These are phyloP conservation scores for Chenopodium formosanum DNA, from an alignment of 148 eudicot species.

Conservation along the genomic window DNA sequence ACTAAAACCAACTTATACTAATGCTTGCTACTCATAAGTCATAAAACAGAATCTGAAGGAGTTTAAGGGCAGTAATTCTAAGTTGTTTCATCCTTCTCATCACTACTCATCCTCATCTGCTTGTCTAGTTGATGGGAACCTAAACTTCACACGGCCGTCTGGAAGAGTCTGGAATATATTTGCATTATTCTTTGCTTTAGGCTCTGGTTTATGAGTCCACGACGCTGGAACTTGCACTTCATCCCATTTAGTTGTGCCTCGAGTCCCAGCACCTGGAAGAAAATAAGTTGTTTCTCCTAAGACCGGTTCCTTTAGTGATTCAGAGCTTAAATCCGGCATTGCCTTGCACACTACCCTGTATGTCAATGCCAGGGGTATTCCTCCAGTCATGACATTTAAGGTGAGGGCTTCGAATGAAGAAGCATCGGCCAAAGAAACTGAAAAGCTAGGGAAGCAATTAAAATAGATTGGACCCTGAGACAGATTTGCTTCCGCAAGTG, in stretches of 20 bases:
- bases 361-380: too few relatives aligned
- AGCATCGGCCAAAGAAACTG: background rate
- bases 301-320: background rate
- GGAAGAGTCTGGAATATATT: background rate
- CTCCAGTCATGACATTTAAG: too few relatives aligned
- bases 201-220: background rate
- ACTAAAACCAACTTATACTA: background rate
- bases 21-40: background rate
- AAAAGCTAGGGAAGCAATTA: constrained; percentile 1
- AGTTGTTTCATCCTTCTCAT: background rate
- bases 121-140: background rate
- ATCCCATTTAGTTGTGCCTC: background rate
- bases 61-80: background rate
- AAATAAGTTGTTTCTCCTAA: too few relatives aligned
- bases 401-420: background rate
- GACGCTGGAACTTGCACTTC: background rate
- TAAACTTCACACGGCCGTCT: background rate
- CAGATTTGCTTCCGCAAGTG: background rate
- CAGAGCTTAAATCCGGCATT: background rate
- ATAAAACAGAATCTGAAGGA: background rate
- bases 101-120: background rate
- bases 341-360: too few relatives aligned
- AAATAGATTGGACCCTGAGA: background rate
- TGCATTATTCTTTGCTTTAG: background rate
- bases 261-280: background rate